Base-by-base conservation (phyloP, 768 basidiomycete species). In the Cystofilobasidium macerans region DNA sequence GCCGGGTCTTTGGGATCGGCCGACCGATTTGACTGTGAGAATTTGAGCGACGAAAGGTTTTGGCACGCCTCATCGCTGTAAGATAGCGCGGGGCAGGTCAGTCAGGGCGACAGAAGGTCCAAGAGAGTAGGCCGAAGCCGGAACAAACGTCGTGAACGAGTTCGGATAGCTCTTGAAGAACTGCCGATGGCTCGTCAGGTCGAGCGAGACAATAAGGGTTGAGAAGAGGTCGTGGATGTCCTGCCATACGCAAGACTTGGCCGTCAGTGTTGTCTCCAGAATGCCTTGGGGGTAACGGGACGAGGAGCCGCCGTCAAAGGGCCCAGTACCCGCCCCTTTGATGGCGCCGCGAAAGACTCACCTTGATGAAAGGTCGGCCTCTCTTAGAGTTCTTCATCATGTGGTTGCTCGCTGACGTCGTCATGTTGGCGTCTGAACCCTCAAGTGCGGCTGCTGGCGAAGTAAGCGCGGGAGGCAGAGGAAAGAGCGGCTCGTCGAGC, bases 331-430 rank as follows among this genome's bases (percentile, higher is more conserved):
- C 12, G 7, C n/a, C 33, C 1, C 13, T 22, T 7, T 13, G 33
- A 20, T 16, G 33, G 11, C 24, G 57, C 13, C 5, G 18, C 35
- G 68, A 56, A 48, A 36, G 48, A 73, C 73, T 69, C 64, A 88
- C 92, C 84, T 93, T 94, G 77, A 93, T 83, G 77, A 85, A 95
- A 18, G 92, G 92, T 71, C 92, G 82, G 69, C 92, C 92, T 74
- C 92, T 85, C 80, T 90, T 89, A 75, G 92, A 94, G 18, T 89
- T 94, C 84, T 94, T 93, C 92, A 97, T 95, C 88, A 94, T 89
- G 77, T 94, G 92, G 60, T 67, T 67, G 28, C 47, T 62, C 16
- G 65, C 65, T 8, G 26, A 26, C 16, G 32, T 56, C 33, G 38
- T 57, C 48, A 61, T 61, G 28, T 57, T 38, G 36, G 36, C 36